These are phyloP conservation scores for Plasmopara viticola DNA, from an alignment of 352 stramenopile species.

Conservation along the genomic window DNA sequence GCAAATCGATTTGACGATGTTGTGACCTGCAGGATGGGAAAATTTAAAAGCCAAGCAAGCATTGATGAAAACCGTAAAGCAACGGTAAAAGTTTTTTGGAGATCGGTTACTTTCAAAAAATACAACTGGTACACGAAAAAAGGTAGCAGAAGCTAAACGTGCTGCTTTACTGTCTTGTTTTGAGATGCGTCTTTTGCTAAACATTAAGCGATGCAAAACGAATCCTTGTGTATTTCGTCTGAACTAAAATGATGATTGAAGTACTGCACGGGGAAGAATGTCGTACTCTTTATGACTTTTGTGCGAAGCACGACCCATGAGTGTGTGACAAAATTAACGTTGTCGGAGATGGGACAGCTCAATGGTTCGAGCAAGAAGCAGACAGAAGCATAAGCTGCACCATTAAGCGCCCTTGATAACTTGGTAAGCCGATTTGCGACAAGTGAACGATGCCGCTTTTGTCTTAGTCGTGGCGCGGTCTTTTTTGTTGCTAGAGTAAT, in stretches of 20 bases:
- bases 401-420: too few species aligned
- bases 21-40: slow-evolving; percentile 27
- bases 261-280: slow-evolving; percentile 18
- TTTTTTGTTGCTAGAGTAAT: too few species aligned
- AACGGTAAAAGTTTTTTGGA: slow-evolving; percentile 47
- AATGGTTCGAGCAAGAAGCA: slow-evolving; percentile 4
- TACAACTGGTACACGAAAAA: slow-evolving; percentile 26
- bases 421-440: too few species aligned
- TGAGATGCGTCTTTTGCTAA: slow-evolving; percentile 15
- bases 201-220: not conserved
- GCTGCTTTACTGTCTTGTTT: slow-evolving; percentile 23
- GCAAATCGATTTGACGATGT: too few species aligned
- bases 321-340: slow-evolving; percentile 1
- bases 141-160: slow-evolving; percentile 21
- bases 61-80: slow-evolving; percentile 17
- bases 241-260: slow-evolving; percentile 16
- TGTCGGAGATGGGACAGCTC: slow-evolving; percentile 2
- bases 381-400: too few species aligned
- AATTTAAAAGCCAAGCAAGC: slow-evolving; percentile 48
- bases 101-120: slow-evolving; percentile 35
- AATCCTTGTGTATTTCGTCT: not conserved
- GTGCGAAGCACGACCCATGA: slow-evolving; percentile 45
- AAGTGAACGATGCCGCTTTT: too few species aligned
- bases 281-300: slow-evolving; percentile 71
- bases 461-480: too few species aligned